These are phyloP conservation scores for Misopates orontium DNA, from an alignment of 257 asterid genomes.

Conservation along the genomic window DNA sequence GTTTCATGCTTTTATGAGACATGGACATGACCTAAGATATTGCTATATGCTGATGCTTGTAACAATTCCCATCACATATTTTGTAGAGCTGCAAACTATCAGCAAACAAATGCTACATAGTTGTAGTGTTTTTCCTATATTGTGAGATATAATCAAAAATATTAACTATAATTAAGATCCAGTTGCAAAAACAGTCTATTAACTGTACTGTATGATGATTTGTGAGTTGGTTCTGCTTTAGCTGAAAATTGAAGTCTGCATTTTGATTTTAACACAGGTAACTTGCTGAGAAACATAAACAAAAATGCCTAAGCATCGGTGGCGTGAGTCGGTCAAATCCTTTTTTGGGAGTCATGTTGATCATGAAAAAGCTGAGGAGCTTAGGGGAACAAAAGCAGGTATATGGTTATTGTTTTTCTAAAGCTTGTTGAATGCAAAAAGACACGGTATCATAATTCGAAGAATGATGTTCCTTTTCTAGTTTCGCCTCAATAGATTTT, in stretches of 20 bases:
- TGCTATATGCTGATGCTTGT: background rate
- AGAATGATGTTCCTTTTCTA: background rate
- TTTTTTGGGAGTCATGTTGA: slow-evolving; percentile 49
- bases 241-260: slow-evolving; percentile 19
- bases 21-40: background rate
- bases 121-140: background rate
- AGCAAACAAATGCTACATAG: background rate
- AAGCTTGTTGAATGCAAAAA: background rate
- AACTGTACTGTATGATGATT: background rate
- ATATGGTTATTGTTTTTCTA: slow-evolving; percentile 1
- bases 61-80: slow-evolving; percentile 10
- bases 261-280: slow-evolving; percentile 15
- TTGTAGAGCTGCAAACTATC: background rate
- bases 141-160: background rate
- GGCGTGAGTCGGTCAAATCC: slow-evolving; percentile 52
- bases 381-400: slow-evolving; percentile 68
- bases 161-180: slow-evolving; percentile 13
- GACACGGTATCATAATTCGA: background rate
- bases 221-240: background rate
- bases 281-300: slow-evolving; percentile 19
- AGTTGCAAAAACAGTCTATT: slow-evolving; percentile 23
- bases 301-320: slow-evolving; percentile 57
- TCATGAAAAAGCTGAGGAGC: slow-evolving; percentile 56
- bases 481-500: background rate
- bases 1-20: background rate